Evolutionary conservation across 73 alveolate species (phyloP).

Genomic region (Stentor roeselii): DNA sequence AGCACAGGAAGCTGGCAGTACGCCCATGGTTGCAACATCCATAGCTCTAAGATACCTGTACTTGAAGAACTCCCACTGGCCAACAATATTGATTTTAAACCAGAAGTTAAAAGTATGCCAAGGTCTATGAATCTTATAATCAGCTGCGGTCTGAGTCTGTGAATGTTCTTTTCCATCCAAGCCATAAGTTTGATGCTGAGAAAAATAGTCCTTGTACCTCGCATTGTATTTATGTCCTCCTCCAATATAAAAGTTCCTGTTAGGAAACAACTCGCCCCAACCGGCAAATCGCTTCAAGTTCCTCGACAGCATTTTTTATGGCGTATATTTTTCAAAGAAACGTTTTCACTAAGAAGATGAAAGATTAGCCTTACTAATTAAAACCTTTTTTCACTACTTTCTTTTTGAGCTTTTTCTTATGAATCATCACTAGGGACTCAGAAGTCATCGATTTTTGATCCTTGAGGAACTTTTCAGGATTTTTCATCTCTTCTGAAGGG

Average conservation of each 20-base stretch:
- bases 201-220: conserved; percentile 15
- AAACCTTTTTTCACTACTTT: not conserved
- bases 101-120: conserved; percentile 30
- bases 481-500: too few species aligned
- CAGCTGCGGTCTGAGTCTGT: conserved; percentile 16
- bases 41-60: conserved; percentile 30
- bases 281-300: not conserved
- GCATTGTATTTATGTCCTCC: conserved; percentile 34
- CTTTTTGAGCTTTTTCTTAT: not conserved
- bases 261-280: conserved; percentile 29
- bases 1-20: conserved; percentile 11
- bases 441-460: not conserved
- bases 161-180: conserved; percentile 27
- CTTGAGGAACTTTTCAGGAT: not conserved
- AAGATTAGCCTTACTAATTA: not conserved
- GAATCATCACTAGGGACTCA: not conserved
- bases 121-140: conserved; percentile 29
- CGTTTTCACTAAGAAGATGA: not conserved
- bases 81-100: conserved; percentile 28
- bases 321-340: not conserved
- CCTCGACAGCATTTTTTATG: conserved; percentile 18
- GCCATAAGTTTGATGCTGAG: conserved; percentile 26
- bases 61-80: conserved; percentile 27
- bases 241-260: conserved; percentile 25
- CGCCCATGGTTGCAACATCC: conserved; percentile 25